These are phyloP conservation scores for Bacidia rubella DNA, from an alignment of 495 filamentous ascomycete species.

Conservation along the genomic window DNA sequence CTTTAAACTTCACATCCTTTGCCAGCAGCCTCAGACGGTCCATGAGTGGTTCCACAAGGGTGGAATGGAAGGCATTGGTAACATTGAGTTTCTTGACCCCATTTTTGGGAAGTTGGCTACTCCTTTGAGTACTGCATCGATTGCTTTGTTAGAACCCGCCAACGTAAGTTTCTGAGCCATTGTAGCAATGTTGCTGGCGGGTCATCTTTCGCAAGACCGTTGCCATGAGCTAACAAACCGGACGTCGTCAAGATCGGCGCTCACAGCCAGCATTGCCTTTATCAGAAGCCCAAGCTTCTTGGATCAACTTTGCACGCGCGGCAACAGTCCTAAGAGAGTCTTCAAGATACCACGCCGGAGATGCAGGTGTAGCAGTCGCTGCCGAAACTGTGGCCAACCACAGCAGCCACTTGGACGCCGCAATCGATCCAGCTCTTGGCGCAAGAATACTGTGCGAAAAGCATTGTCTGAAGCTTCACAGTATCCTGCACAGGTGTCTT, in stretches of 20 bases:
- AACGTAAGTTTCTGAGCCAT: constrained; percentile 29
- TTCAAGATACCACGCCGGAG: constrained; percentile 22
- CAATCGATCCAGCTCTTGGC: constrained; percentile 38
- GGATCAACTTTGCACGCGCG: constrained; percentile 27
- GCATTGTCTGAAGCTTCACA: constrained; percentile 27
- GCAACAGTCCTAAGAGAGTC: constrained; percentile 29
- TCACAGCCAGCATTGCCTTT: constrained; percentile 35
- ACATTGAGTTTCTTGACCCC: constrained; percentile 29
- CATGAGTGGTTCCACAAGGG: constrained; percentile 28
- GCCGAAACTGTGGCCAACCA: constrained; percentile 43
- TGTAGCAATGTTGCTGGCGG: constrained; percentile 31
- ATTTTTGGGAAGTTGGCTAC: constrained; percentile 10
- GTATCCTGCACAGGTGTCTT: constrained; percentile 22
- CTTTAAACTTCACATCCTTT: constrained; percentile 18
- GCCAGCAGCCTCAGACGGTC: constrained; percentile 18
- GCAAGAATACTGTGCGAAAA: constrained; percentile 38
- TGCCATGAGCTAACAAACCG: constrained; percentile 5
- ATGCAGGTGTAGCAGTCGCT: constrained; percentile 36
- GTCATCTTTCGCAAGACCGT: background rate
- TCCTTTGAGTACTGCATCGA: constrained; percentile 18
- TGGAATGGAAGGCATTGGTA: constrained; percentile 38
- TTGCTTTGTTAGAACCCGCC: constrained; percentile 19
- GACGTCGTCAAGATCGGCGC: constrained; percentile 22
- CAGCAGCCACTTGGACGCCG: constrained; percentile 25
- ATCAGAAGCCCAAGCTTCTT: constrained; percentile 25